Percentiles rank a stretch among this genome's conserved stretches.
phyloP scores from a whole-genome alignment of 148 eudicot species.

The Suaeda aralocaspica region DNA sequence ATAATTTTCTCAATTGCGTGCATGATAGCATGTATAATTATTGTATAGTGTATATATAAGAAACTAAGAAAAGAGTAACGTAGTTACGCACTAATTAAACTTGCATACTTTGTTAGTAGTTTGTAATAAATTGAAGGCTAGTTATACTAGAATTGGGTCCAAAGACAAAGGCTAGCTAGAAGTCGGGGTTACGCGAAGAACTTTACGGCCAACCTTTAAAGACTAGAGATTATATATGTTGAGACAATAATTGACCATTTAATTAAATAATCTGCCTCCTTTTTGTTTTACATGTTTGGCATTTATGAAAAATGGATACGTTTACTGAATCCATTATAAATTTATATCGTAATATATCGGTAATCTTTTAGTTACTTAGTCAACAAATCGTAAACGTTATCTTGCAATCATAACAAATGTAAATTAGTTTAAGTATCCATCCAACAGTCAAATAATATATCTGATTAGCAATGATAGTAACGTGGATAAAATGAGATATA shows the following conservation, averaged over 20 bases:
- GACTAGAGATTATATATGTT: neutral
- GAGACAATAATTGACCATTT: slow-evolving; percentile 15
- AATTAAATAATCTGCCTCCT: slow-evolving; percentile 3
- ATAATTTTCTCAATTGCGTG: too few relatives aligned
- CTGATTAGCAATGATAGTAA: too few relatives aligned
- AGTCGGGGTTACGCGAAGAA: neutral
- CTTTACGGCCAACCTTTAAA: slow-evolving; percentile 12
- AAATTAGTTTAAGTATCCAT: too few relatives aligned
- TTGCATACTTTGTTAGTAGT: neutral
- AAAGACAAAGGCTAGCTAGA: neutral
- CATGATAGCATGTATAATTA: too few relatives aligned
- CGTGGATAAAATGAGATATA: too few relatives aligned
- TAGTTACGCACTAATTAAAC: too few relatives aligned
- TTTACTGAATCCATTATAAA: slow-evolving; percentile 2
- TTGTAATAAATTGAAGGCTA: neutral
- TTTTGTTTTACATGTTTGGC: slow-evolving; percentile 21
- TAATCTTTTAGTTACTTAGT: neutral
- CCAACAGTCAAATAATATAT: too few relatives aligned
- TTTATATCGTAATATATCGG: neutral
- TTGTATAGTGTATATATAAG: too few relatives aligned
- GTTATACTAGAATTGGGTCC: neutral
- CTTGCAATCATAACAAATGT: neutral
- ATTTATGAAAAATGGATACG: neutral
- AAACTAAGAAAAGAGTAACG: too few relatives aligned
- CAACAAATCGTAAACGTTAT: too few relatives aligned